Base-by-base conservation (phyloP, 176 grass and related monocot species). In the Phragmites australis region DNA sequence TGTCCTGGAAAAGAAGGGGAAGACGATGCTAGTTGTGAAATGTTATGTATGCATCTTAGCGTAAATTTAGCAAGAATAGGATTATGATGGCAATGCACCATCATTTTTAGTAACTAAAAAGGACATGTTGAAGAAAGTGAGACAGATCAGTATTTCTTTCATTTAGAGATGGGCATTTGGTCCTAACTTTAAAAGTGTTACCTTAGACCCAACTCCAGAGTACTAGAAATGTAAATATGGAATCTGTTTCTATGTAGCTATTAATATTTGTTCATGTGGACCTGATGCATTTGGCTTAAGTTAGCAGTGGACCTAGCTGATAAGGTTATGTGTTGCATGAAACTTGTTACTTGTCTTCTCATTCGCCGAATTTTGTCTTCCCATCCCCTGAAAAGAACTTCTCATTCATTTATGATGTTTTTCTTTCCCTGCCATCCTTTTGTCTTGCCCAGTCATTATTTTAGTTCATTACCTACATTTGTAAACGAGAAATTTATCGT, bases 241-340 rank as follows among this genome's bases (percentile, higher is more conserved):
- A 53, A 81, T 37, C 8, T 41, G 12, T 68, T 41, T 30, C 12
- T 81, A 3, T 40, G 51, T 48, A 58, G 21, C 49, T 6, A 52
- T 75, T 68, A 22, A 75, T 54, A 55, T 46, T 5, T 76, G 21
- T 68, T 58, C 31, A 25, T 37, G 44, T 69, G 52, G 31, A 26
- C 86, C 43, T 55, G 16, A 52, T 34, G 46, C 22, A 45, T 47
- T 25, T 21, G 18, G 37, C 26, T 63, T 82, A 62, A 29, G 6
- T 62, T 82, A 64, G 8, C 29, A 60, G 40, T 10, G 25, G 45
- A 77, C 30, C 39, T 54, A 70, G 14, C 45, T 77, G n/a, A 8
- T 48, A 77, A 40, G 44, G 8, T 61, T 84, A 21, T 87, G 6
- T 78, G 41, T 42, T 78, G 49, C 9, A 66, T 50, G 60, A 40